These are phyloP conservation scores for Anacardium occidentale DNA, from an alignment of 345 rosid genomes.

Conservation along the genomic window DNA sequence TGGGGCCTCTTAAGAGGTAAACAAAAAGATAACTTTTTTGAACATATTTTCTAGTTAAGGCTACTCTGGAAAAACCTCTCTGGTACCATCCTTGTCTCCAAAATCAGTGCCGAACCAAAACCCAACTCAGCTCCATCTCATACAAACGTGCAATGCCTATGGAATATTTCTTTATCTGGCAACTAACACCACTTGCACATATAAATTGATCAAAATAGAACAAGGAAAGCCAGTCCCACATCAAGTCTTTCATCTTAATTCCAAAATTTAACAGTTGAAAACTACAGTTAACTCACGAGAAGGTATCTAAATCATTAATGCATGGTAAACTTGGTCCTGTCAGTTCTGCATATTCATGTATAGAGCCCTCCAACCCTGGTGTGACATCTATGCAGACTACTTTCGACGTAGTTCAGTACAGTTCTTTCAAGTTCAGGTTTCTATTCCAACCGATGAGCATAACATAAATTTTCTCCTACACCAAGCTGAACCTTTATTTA, in stretches of 20 bases:
- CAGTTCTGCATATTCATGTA: background rate
- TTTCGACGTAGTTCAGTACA: background rate
- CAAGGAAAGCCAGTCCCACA: background rate
- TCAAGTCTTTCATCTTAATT: background rate
- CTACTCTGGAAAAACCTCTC: background rate
- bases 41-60: background rate
- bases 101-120: background rate
- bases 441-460: background rate
- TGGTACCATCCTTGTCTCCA: background rate
- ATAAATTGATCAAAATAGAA: background rate
- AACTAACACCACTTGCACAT: background rate
- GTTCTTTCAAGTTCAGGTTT: background rate
- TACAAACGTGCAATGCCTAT: background rate
- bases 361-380: background rate
- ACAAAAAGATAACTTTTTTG: background rate
- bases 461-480: background rate
- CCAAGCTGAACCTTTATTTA: background rate
- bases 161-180: slow-evolving; percentile 4
- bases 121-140: background rate
- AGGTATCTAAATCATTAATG: background rate
- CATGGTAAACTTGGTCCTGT: background rate
- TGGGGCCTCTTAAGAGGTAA: background rate
- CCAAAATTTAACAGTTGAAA: background rate
- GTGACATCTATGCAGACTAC: background rate
- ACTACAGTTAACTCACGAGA: background rate